Evolutionary conservation across 73 alveolate genomes (phyloP).

Genomic region (Symbiodinium pilosum): DNA sequence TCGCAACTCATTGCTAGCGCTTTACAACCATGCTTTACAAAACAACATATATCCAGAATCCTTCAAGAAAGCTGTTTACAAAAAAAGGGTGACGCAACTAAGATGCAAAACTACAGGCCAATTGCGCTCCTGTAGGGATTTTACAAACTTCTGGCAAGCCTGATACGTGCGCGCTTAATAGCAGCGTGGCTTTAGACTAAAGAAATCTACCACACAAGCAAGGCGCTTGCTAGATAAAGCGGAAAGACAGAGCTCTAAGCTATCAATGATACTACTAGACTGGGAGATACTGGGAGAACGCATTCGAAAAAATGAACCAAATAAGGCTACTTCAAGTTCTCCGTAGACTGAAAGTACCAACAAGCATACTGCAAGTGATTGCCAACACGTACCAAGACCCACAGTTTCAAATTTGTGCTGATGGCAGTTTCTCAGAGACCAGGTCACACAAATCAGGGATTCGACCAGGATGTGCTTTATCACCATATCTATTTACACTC

Average conservation of each 20-base stretch:
- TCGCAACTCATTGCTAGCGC: background rate
- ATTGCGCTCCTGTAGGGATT: background rate
- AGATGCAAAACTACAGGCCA: conserved; percentile 44
- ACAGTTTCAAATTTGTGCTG: background rate
- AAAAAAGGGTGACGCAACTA: conserved; percentile 10
- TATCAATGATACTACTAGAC: background rate
- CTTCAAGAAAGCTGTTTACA: background rate
- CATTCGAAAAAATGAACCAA: background rate
- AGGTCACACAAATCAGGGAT: background rate
- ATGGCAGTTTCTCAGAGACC: background rate
- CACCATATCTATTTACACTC: background rate
- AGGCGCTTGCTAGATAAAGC: background rate
- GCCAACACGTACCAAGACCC: background rate
- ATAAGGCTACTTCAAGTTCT: background rate
- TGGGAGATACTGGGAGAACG: conserved; percentile 39
- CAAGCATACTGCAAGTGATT: background rate
- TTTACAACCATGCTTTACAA: background rate
- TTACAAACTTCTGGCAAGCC: conserved; percentile 14
- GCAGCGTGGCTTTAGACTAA: conserved; percentile 10
- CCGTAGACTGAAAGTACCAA: background rate
- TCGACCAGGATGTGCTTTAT: background rate
- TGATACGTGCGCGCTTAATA: background rate
- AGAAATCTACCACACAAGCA: conserved; percentile 31
- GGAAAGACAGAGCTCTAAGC: conserved; percentile 15
- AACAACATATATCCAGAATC: background rate